These are phyloP conservation scores for Daldinia loculata DNA, from an alignment of 495 filamentous ascomycete genomes.

Conservation along the genomic window DNA sequence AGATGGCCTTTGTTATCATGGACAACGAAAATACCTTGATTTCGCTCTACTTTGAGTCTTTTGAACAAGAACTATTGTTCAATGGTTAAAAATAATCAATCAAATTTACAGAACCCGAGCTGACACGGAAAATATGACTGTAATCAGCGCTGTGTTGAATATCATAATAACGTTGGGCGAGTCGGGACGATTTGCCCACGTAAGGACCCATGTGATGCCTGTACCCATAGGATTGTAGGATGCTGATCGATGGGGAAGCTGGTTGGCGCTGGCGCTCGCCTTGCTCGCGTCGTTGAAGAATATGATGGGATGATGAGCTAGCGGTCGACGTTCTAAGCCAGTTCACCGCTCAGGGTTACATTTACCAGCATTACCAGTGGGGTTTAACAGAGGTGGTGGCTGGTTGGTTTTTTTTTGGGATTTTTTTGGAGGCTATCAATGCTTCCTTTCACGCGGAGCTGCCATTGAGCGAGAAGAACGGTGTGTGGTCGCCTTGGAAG, in stretches of 20 bases:
- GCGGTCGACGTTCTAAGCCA: slow-evolving; percentile 30
- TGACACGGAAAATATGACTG: not conserved
- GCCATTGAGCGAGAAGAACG: not conserved
- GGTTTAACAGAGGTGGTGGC: slow-evolving; percentile 3
- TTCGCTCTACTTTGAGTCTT: not conserved
- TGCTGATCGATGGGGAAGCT: slow-evolving; percentile 38
- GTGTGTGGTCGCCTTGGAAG: not conserved
- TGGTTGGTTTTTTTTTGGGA: not conserved
- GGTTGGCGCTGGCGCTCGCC: slow-evolving; percentile 15
- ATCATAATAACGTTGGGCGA: slow-evolving; percentile 10
- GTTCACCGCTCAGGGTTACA: slow-evolving; percentile 35
- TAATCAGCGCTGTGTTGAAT: not conserved
- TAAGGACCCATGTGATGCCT: slow-evolving; percentile 18
- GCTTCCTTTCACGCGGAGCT: not conserved
- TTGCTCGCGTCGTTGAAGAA: slow-evolving; percentile 28
- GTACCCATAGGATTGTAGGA: slow-evolving; percentile 16
- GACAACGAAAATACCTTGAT: no score
- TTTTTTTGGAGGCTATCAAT: not conserved
- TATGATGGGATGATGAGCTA: slow-evolving; percentile 23
- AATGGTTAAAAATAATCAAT: not conserved
- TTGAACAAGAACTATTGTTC: not conserved
- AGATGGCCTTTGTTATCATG: not conserved
- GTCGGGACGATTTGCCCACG: slow-evolving; percentile 3
- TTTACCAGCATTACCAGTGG: slow-evolving; percentile 27
- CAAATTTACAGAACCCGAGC: not conserved